Conservation (phyloP, 768 basidiomycete species). For the Tulasnella sp. region DNA sequence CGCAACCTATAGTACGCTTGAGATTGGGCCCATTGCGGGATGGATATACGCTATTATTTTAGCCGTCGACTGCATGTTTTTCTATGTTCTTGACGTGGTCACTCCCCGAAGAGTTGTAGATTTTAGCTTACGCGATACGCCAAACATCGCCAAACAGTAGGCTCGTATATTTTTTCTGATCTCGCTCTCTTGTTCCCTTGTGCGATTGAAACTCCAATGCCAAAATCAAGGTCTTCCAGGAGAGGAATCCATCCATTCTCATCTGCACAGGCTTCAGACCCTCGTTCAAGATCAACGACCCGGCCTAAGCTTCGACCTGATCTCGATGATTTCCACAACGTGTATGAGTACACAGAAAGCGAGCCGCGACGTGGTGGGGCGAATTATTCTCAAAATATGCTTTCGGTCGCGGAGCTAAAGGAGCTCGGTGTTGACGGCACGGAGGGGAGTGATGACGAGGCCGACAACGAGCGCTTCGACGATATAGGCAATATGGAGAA, state of each 20-base stretch:
- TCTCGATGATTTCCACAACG: slow-evolving; percentile 21
- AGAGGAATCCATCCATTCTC: slow-evolving; percentile 17
- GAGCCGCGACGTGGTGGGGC: not conserved
- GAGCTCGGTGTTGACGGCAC: not conserved
- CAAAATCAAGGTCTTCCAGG: slow-evolving; percentile 15
- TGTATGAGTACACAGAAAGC: not conserved
- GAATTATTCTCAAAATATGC: not conserved
- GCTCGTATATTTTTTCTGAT: not conserved
- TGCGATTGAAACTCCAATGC: not conserved
- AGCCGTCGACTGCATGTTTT: slow-evolving; percentile 87
- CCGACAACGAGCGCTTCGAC: slow-evolving; percentile 1
- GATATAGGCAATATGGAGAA: slow-evolving; percentile 40
- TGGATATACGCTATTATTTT: slow-evolving; percentile 87
- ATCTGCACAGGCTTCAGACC: not conserved
- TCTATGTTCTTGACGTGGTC: slow-evolving; percentile 80
- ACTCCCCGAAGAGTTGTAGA: slow-evolving; percentile 55
- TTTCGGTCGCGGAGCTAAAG: not conserved
- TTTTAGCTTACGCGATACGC: not conserved
- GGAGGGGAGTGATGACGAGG: not conserved
- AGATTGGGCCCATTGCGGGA: slow-evolving; percentile 78
- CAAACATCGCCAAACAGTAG: not conserved
- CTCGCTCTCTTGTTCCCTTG: not conserved
- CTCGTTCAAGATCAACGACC: not conserved
- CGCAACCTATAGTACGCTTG: slow-evolving; percentile 62
- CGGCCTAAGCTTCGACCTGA: not conserved